Base-by-base conservation (phyloP, 371 early-diverging fungal genomes). In the Zopfochytrium polystomum region DNA sequence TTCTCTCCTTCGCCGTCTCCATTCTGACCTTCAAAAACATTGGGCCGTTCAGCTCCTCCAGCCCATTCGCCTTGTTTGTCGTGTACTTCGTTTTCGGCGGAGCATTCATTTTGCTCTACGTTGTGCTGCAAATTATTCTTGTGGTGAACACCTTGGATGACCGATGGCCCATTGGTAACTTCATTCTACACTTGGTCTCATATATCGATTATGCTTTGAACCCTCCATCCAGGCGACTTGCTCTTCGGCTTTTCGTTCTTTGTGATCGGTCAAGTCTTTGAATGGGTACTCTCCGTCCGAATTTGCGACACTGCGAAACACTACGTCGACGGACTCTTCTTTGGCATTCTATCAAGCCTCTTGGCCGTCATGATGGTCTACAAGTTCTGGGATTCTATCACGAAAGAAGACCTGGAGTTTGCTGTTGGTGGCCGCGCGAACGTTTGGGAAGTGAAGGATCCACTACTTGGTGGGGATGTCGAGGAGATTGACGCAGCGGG, bases 321-420 rank as follows among this genome's bases (percentile, higher is more conserved):
- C 73, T 97, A 97, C 63, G 82, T 97, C 30, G 96, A 97, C 73
- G 98, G 98, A 20, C 69, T 93, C 62, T 97, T 97, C 85, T 94
- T 95, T 80, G 91, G 92, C 38, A 84, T 88, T 15, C 90, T 93
- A 43, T 90, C 87, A 67, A 90, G 89, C n/a, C 76, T 97, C 55
- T 74, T 97, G 62, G 86, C 89, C 27, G 94, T 97, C 46, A 96
- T 97, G 98, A 96, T 97, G 96, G 91, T 96, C 7, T 97, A 96
- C 84, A 97, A 97, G 79, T 97, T 91, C 80, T 97, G 98, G 98
- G 96, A 97, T 73, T 89, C 89, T 20, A 95, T 97, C 68, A 96
- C 98, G 35, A 95, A 95, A 77, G 98, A 97, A 71, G 98, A 96
- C 71, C 78, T 96, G 31, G 98, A 97, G 79, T 97, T 95, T 73